Base-by-base conservation (phyloP, 2,329 filamentous ascomycete genomes). In the Sporothrix phasma region DNA sequence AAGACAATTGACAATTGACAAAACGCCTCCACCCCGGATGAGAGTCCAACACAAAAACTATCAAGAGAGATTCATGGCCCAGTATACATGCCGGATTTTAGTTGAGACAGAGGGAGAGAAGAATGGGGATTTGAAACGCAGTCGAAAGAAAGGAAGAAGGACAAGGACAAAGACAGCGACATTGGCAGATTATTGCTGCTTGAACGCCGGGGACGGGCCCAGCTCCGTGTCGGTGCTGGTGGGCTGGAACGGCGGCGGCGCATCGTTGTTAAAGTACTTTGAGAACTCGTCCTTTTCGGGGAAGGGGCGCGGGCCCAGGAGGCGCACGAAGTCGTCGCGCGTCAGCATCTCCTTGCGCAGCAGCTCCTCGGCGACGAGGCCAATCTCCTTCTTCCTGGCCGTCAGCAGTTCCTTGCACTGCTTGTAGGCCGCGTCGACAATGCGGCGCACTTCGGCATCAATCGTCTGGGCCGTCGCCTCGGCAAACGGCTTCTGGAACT, bases 381-480 rank as follows among this genome's bases (percentile, higher is more conserved):
- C 91, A 41, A 99, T 83, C 77, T 97, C 90, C 70, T 83, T 81
- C 81, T 95, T 94, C 85, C 91, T 96, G 77, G 88, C 88, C 2
- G 82, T 83, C 61, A 99, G 81, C 29, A 99, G 84, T 53, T 90
- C 85, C 72, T 85, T 87, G 81, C 94, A 99, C 76, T 94, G 88
- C 75, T 89, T 85, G 81, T 99, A 96, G 1, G 94, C 94, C 73
- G 94, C 86, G 68, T 95, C 90, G 62, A 99, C 87, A 70, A 99
- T 96, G 62, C 90, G 85, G 69, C 90, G 87, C 67, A 99, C 93
- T 78, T 99, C 94, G 47, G 82, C 77, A 73, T 99, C 94, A 74
- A 99, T 99, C 69, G 88, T 88, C 74, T 92, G 89, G 19, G 92
- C 94, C 2, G 94, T 99, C 62, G 91, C 82, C 79, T 99, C 94